Base-by-base conservation (phyloP, 1,284 basidiomycete species). In the Cryptococcus sp. region DNA sequence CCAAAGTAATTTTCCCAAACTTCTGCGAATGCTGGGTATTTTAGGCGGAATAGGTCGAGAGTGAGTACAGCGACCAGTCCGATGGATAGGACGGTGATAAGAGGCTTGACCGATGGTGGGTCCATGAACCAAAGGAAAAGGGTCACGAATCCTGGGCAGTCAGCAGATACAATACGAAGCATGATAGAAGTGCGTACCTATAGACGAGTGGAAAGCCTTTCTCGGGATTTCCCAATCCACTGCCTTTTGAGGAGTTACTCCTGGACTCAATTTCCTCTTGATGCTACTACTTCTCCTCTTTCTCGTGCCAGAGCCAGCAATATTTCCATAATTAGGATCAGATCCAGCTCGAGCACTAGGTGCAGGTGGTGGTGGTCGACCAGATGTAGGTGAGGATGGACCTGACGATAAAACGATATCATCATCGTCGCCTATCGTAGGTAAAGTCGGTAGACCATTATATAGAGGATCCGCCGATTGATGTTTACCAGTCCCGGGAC, bases 131-230 rank as follows among this genome's bases (percentile, higher is more conserved):
- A 83, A 45, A 96, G 83, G 61, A 85, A 84, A 45, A 92, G 74
- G 1, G 88, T 90, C 44, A 94, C 71, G 73, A 96, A 89, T 5
- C 92, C 91, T 4, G 13, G 13, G 23, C 4, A 48, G 28, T 28
- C 28, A 28, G 14, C 40, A 34, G 25, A 47, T 21, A 19, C 9
- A 2, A 34, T 13, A 16, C 2, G 22, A 28, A 41, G 28, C 28
- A n/a, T n/a, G 28, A 4, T 28, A 4, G 28, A 43, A 24, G 41
- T 22, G 80, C 84, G 46, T 50, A 87, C 91, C 91, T 56, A 96
- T 96, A 16, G 87, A 90, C 13, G 87, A 87, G 77, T 98, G 93
- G 44, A 98, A 76, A 14, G 84, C 75, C 76, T 98, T 98, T 62
- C 93, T 80, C 1, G 94, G 93, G 49, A 98, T 86, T 78, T 98